Base-by-base conservation (phyloP, 2,329 filamentous ascomycete genomes). In the Stenocarpella maydis region DNA sequence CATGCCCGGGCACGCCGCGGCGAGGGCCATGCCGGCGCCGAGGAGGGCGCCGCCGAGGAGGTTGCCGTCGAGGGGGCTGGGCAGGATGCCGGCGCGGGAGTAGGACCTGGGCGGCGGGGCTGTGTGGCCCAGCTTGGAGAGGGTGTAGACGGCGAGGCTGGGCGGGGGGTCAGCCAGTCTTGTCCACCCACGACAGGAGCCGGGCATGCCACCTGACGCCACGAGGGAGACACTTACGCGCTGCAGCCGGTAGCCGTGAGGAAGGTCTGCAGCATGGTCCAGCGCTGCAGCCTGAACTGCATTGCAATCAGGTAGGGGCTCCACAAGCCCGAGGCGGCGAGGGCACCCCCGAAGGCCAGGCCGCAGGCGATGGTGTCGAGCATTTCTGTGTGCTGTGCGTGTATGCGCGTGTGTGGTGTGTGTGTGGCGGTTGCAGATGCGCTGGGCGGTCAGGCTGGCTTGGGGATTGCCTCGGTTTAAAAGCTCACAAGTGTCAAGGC, bases 191-290 rank as follows among this genome's bases (percentile, higher is more conserved):
- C 6, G 31, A 31, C 8, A 31, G 31, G 31, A 8, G 8, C 31
- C n/a, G n/a, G n/a, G n/a, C n/a, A n/a, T n/a, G n/a, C n/a, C n/a
- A n/a, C n/a, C n/a, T n/a, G n/a, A 15, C 8, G 5, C 2, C 19
- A 41, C 28, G 58, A 31, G 65, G 65, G 31, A 31, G 37, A 12
- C 50, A 80, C 88, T 77, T 82, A 90, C 87, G 86, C 85, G 78
- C 87, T 91, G 73, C 82, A 84, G 31, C 87, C 89, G 12, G 87
- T 87, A 4, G 89, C 90, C 1, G 86, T 83, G 4, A 92, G 78
- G 74, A 92, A 92, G 12, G 84, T 83, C 77, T 91, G 85, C 37
- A 90, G 76, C 90, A 92, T 92, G 76, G 90, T 88, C 78, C 86
- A 91, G 75, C 90, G 85, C 58, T 84, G 78, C 54, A 91, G 80